Conservation (phyloP, 257 asterid genomes). For the Solanum bukasovii region DNA sequence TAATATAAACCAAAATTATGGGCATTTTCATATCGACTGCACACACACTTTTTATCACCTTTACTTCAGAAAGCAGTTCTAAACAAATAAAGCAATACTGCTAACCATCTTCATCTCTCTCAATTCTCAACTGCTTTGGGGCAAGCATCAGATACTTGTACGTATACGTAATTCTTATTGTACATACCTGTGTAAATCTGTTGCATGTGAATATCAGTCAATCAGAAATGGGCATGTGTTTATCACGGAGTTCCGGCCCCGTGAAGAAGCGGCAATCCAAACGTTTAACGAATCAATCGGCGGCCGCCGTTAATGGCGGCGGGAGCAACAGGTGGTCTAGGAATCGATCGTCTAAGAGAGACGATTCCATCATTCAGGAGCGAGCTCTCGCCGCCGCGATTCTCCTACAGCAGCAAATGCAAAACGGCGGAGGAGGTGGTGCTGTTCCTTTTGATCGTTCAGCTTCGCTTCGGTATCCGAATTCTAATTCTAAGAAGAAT, state of each 20-base stretch:
- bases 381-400: conserved; percentile 90
- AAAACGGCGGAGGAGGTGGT: conserved; percentile 29
- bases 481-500: conserved; percentile 42
- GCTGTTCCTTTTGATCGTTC: conserved; percentile 72
- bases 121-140: neutral
- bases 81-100: neutral
- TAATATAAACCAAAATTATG: neutral
- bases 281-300: conserved; percentile 28
- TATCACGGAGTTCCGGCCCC: conserved; percentile 44
- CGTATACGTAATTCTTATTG: neutral
- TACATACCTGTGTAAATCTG: neutral
- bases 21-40: neutral
- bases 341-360: conserved; percentile 61
- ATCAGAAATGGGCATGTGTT: conserved; percentile 59
- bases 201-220: conserved; percentile 15
- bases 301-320: conserved; percentile 34
- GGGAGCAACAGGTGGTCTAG: conserved; percentile 70
- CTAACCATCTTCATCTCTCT: neutral
- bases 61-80: neutral
- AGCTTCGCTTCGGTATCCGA: conserved; percentile 66
- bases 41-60: neutral
- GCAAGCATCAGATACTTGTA: neutral
- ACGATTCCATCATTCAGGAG: conserved; percentile 60
- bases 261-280: conserved; percentile 38
- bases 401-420: conserved; percentile 78